Conservation (phyloP, 2,329 filamentous ascomycete genomes). For the Capronia americana region DNA sequence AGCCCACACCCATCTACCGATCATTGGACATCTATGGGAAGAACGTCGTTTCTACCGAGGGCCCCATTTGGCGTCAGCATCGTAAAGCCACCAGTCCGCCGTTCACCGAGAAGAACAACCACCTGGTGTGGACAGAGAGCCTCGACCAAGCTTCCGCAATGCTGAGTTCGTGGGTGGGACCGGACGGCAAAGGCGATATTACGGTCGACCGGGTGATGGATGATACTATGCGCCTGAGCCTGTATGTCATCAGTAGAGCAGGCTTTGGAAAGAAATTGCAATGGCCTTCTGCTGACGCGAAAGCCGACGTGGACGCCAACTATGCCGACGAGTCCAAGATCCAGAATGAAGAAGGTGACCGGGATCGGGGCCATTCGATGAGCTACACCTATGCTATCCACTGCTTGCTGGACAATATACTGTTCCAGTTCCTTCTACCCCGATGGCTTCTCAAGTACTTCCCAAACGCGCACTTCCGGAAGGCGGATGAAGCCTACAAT, state of each 20-base stretch:
- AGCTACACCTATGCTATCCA: slow-evolving; percentile 70
- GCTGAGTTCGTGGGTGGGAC: slow-evolving; percentile 63
- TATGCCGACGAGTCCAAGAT: slow-evolving; percentile 44
- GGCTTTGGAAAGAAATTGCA: slow-evolving; percentile 69
- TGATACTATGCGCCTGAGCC: slow-evolving; percentile 69
- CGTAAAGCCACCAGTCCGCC: slow-evolving; percentile 73
- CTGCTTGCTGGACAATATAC: slow-evolving; percentile 66
- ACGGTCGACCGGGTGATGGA: slow-evolving; percentile 64
- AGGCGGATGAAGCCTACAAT: slow-evolving; percentile 60
- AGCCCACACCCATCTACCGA: slow-evolving; percentile 66
- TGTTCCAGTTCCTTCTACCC: slow-evolving; percentile 67
- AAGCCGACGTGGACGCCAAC: slow-evolving; percentile 51
- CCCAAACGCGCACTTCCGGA: slow-evolving; percentile 60
- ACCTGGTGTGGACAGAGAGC: slow-evolving; percentile 68
- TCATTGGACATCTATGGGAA: slow-evolving; percentile 71
- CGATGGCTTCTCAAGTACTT: slow-evolving; percentile 59
- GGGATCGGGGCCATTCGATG: slow-evolving; percentile 62
- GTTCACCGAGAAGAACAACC: slow-evolving; percentile 79
- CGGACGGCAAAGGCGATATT: slow-evolving; percentile 49
- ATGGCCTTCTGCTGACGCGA: slow-evolving; percentile 64
- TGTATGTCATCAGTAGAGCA: slow-evolving; percentile 69
- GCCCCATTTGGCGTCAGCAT: slow-evolving; percentile 72
- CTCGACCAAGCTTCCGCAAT: slow-evolving; percentile 69
- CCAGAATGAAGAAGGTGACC: slow-evolving; percentile 39
- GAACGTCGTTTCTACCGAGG: slow-evolving; percentile 75